Conservation (phyloP, 805 yeast genomes). For the Myxozyma nipponensis region DNA sequence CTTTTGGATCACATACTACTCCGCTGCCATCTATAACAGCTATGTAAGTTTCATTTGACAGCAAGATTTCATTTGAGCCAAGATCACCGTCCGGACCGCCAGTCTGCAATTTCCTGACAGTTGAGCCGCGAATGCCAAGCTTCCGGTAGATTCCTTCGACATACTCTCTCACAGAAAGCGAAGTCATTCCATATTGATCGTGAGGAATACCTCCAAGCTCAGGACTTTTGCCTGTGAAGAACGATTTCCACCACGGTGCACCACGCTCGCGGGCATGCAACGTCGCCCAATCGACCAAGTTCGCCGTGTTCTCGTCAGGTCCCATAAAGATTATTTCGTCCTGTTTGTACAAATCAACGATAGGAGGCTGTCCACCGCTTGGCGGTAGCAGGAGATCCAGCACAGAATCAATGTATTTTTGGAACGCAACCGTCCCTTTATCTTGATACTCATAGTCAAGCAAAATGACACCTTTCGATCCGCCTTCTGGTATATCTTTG, state of each 20-base stretch:
- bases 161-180: conserved; percentile 87
- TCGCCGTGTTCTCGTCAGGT: conserved; percentile 99
- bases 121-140: conserved; percentile 54
- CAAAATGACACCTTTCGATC: conserved; percentile 94
- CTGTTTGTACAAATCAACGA: conserved; percentile 77
- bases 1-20: conserved; percentile 86
- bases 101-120: conserved; percentile 80
- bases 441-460: conserved; percentile 68
- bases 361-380: conserved; percentile 74
- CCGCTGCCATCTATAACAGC: conserved; percentile 96
- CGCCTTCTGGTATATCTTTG: conserved; percentile 98
- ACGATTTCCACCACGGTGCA: conserved; percentile 98
- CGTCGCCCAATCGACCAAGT: conserved; percentile 96
- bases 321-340: conserved; percentile 95
- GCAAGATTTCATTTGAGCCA: conserved; percentile 90
- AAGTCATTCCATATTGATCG: conserved; percentile 97
- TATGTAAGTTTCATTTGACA: conserved; percentile 81
- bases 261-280: conserved; percentile 86
- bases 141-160: conserved; percentile 85
- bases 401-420: conserved; percentile 87
- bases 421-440: conserved; percentile 77
- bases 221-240: conserved; percentile 94
- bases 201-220: conserved; percentile 95
- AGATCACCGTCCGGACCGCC: conserved; percentile 99
- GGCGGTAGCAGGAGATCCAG: conserved; percentile 75